Evolutionary conservation across 2,329 filamentous ascomycete genomes (phyloP).

Genomic region (Fusarium sp.): DNA sequence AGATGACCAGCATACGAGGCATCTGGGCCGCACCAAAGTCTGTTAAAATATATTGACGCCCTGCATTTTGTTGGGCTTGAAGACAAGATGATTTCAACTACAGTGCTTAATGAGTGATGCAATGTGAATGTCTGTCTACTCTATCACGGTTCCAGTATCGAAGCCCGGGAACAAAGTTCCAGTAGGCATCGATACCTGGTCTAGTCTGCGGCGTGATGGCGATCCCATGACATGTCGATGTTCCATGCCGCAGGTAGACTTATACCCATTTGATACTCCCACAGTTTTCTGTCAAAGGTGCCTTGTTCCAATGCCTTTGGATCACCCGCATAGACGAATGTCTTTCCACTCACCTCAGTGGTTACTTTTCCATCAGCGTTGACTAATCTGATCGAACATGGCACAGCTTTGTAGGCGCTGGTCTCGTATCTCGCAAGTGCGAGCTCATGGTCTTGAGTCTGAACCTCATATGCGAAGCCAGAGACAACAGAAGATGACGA

Average conservation of each 20-base stretch:
- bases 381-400: neutral
- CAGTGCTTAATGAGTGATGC: neutral
- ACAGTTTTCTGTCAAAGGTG: slow-evolving; percentile 2
- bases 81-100: neutral
- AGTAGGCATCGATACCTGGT: slow-evolving; percentile 3
- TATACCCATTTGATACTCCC: slow-evolving; percentile 9
- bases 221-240: neutral
- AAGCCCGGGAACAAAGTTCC: neutral
- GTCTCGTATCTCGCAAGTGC: slow-evolving; percentile 14
- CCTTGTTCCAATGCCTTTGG: slow-evolving; percentile 12
- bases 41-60: slow-evolving; percentile 28
- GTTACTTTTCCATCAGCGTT: neutral
- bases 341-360: slow-evolving; percentile 2
- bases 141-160: neutral
- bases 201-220: slow-evolving; percentile 8
- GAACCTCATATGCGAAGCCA: slow-evolving; percentile 11
- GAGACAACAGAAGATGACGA: neutral
- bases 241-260: neutral
- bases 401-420: slow-evolving; percentile 5
- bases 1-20: slow-evolving; percentile 21
- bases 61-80: slow-evolving; percentile 24
- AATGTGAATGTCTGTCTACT: neutral
- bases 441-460: slow-evolving; percentile 5
- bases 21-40: slow-evolving; percentile 22
- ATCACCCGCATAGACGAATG: slow-evolving; percentile 13